Conservation (phyloP, 2,329 filamentous ascomycete genomes). For the Ophiosphaerella korrae region DNA sequence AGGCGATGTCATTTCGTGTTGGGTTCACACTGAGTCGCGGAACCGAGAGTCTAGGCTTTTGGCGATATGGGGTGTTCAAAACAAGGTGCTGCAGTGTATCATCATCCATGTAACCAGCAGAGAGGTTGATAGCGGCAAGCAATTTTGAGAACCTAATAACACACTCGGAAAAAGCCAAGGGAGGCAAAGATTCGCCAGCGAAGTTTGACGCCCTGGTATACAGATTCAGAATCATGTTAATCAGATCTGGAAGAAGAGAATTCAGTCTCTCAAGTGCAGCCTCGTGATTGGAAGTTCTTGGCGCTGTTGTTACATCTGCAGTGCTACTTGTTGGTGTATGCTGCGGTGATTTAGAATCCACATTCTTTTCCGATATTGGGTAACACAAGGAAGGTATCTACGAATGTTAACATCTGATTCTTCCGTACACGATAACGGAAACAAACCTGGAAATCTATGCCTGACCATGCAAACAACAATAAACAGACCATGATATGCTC, state of each 20-base stretch:
- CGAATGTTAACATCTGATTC: constrained; percentile 8
- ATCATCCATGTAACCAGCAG: constrained; percentile 66
- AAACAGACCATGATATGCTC: constrained; percentile 85
- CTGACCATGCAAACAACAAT: constrained; percentile 81
- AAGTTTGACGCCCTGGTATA: constrained; percentile 70
- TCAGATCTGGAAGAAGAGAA: constrained; percentile 70
- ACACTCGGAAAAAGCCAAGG: constrained; percentile 73
- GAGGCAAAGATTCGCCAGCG: constrained; percentile 71
- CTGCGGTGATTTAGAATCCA: constrained; percentile 49
- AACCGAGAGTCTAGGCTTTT: constrained; percentile 48
- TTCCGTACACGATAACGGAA: background rate
- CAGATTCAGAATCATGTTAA: constrained; percentile 74
- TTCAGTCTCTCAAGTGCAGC: constrained; percentile 56
- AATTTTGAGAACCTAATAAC: constrained; percentile 75
- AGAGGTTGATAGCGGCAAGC: constrained; percentile 68
- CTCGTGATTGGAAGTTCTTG: constrained; percentile 51
- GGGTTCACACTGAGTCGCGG: constrained; percentile 42
- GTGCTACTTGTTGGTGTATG: constrained; percentile 48
- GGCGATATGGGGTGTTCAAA: constrained; percentile 49
- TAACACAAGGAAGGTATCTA: constrained; percentile 61
- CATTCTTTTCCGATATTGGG: constrained; percentile 55
- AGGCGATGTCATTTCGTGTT: constrained; percentile 44
- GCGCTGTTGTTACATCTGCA: constrained; percentile 45
- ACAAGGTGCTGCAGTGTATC: constrained; percentile 57
- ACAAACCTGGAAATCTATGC: constrained; percentile 76